Conservation (phyloP, 2,329 filamentous ascomycete genomes). For the Diatrype stigma region DNA sequence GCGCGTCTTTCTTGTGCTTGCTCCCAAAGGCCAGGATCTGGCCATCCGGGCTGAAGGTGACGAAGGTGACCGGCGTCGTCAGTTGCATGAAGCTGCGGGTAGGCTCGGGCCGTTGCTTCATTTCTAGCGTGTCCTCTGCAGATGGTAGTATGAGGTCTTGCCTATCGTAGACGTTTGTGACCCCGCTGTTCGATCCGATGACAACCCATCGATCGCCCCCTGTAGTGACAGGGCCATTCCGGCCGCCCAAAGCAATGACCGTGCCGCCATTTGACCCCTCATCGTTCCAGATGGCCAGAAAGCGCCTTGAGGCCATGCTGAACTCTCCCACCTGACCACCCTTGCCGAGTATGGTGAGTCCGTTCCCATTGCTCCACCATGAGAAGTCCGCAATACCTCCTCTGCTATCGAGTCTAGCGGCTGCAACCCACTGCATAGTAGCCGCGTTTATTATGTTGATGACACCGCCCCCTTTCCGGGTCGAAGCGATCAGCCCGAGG, state of each 20-base stretch:
- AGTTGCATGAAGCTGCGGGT: conserved; percentile 76
- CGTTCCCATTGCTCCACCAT: conserved; percentile 85
- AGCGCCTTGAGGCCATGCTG: conserved; percentile 62
- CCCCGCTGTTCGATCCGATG: conserved; percentile 78
- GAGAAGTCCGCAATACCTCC: conserved; percentile 85
- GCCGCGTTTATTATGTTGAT: conserved; percentile 78
- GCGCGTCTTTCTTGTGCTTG: conserved; percentile 80
- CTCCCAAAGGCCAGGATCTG: conserved; percentile 86
- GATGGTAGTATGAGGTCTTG: conserved; percentile 50
- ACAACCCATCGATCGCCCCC: conserved; percentile 88
- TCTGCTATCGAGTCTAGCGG: conserved; percentile 75
- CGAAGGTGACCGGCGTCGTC: conserved; percentile 74
- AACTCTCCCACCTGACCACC: conserved; percentile 91
- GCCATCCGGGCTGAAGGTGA: conserved; percentile 82
- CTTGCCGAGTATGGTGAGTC: conserved; percentile 77
- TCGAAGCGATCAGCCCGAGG: conserved; percentile 76
- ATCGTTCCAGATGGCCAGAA: conserved; percentile 81
- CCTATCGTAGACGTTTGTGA: conserved; percentile 92
- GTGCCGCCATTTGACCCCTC: conserved; percentile 86
- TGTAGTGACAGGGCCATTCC: conserved; percentile 53
- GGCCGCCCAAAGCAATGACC: conserved; percentile 73
- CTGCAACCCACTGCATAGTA: conserved; percentile 83
- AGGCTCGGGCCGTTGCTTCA: conserved; percentile 69
- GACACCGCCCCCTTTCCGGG: conserved; percentile 79
- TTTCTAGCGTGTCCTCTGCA: conserved; percentile 37